Evolutionary conservation across 73 alveolate species (phyloP), one percentile per base, ranked within the genome.

Genomic region (Diophrys sp.): DNA sequence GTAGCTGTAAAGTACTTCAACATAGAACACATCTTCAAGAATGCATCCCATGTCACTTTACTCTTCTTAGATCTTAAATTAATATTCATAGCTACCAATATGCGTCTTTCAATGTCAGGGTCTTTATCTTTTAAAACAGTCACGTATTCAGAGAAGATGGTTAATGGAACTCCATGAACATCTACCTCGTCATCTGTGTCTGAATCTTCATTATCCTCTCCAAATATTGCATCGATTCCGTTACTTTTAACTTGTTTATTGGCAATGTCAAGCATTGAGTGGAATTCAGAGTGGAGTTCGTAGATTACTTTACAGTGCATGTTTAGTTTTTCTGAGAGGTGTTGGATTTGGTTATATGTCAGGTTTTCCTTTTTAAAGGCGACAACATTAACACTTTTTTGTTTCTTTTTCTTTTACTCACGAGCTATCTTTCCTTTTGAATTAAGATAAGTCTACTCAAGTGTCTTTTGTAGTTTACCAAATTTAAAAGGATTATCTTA

Each of bases 261-360:
- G 55, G 31, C 25, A n/a, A 68, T 28, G 2, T 68, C 75, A 2
- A 68, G 25, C 75, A 68, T 68, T 2, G 54, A 23, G 24, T 26
- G 2, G 55, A 2, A 68, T 28, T 68, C 75, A 2, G 75, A 68
- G 29, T 68, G 75, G 1, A 68, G 75, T 31, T 68, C 75, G 24
- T 68, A 68, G 24, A 68, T 68, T 2, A 68, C 54, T 24, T 68
- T 68, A 55, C 75, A 68, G 29, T 25, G 75, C 25, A 68, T 25
- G 29, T 68, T 68, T n/a, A 2, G 31, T 24, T 68, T 68, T 29
- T 68, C 56, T 26, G 56, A 26, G 56, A 23, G 29, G 29, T 1
- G 23, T 28, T 68, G 24, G 34, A 68, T 68, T 25, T 68, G 56
- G 5, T 68, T 31, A 68, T 68, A 68, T 25, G 75, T 2, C 26